Conservation (phyloP, 2,329 filamentous ascomycete genomes). For the Fusarium sarcochroum region DNA sequence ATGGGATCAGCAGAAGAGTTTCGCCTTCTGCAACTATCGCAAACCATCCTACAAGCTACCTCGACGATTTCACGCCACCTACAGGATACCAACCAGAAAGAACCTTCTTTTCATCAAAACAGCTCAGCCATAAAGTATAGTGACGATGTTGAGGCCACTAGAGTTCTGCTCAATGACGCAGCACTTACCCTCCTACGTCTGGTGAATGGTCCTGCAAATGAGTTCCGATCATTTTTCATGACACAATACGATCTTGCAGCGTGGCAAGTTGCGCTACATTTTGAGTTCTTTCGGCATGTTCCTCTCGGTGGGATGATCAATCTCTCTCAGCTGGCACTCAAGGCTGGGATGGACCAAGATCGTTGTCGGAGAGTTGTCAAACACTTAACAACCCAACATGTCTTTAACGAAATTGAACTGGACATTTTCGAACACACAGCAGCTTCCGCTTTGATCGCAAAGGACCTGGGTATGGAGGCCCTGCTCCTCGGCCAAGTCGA, state of each 20-base stretch:
- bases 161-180: not conserved
- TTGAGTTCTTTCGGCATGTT: not conserved
- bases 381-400: not conserved
- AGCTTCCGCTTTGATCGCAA: not conserved
- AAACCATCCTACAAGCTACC: not conserved
- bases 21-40: not conserved
- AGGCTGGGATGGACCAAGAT: not conserved
- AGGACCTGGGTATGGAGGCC: not conserved
- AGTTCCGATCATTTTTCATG: not conserved
- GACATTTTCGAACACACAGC: not conserved
- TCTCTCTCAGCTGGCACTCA: not conserved
- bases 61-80: not conserved
- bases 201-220: not conserved
- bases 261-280: not conserved
- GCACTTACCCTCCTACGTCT: not conserved
- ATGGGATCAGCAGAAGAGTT: not conserved
- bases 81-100: not conserved
- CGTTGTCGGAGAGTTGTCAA: not conserved
- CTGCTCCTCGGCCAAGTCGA: not conserved
- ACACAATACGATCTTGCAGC: not conserved
- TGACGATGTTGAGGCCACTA: not conserved
- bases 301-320: accelerated
- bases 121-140: not conserved
- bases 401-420: not conserved
- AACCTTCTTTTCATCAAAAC: not conserved